Conservation (phyloP, 148 eudicot species). For the Rhododendron simsii region DNA sequence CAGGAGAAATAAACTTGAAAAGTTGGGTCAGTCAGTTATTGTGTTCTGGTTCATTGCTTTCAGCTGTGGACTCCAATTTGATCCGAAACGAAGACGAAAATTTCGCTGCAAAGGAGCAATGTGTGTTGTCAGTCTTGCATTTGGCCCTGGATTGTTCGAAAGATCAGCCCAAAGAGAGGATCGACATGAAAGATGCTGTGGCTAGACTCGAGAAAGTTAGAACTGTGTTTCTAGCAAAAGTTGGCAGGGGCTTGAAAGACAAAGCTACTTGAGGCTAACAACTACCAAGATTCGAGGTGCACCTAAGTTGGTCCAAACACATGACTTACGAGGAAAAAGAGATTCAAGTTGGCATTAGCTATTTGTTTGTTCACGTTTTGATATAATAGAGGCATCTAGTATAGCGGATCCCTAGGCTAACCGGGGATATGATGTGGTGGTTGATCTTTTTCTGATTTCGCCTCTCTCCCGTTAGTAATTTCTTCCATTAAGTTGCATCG, state of each 20-base stretch:
- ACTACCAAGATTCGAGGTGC: not conserved
- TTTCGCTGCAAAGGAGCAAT: slow-evolving; percentile 2
- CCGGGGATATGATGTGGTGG: not conserved
- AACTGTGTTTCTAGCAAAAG: not conserved
- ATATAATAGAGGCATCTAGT: not conserved
- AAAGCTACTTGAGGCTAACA: not conserved
- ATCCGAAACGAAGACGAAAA: not conserved
- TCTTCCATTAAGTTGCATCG: not conserved
- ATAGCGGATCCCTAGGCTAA: not conserved
- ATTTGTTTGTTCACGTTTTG: not conserved
- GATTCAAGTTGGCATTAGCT: not conserved
- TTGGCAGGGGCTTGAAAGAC: not conserved
- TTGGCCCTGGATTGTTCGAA: slow-evolving; percentile 15
- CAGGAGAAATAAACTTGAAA: slow-evolving; percentile 6
- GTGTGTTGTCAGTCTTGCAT: slow-evolving; percentile 9
- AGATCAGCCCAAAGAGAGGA: slow-evolving; percentile 6
- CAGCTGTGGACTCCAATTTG: slow-evolving; percentile 8
- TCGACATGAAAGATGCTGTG: slow-evolving; percentile 7
- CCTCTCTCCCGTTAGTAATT: not conserved
- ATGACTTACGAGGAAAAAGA: not conserved
- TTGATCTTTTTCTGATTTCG: not conserved
- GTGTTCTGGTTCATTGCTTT: not conserved
- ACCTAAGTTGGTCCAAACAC: not conserved
- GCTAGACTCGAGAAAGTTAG: slow-evolving; percentile 6
- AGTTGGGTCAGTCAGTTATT: not conserved